Evolutionary conservation across 2,329 filamentous ascomycete species (phyloP).

Genomic region (Ophiostoma ulmi): DNA sequence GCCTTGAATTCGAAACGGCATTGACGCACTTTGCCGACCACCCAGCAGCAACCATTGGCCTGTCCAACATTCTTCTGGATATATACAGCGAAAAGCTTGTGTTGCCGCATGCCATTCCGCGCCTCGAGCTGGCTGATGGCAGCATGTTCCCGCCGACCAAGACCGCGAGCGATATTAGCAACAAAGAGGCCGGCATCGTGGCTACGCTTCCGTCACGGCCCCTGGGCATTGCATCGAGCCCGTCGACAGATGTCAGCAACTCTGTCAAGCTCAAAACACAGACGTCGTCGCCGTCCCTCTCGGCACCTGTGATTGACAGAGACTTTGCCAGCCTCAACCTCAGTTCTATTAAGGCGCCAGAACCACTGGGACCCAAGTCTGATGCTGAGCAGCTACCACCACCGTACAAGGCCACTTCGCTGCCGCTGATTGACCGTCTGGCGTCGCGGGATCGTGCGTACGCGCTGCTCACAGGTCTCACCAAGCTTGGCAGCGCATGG

Average conservation of each 20-base stretch:
- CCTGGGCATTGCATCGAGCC: slow-evolving; percentile 40
- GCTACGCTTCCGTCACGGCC: slow-evolving; percentile 41
- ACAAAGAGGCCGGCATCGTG: slow-evolving; percentile 19
- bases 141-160: slow-evolving; percentile 29
- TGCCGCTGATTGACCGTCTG: slow-evolving; percentile 74
- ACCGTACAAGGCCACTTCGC: slow-evolving; percentile 53
- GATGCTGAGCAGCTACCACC: slow-evolving; percentile 38
- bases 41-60: slow-evolving; percentile 68
- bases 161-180: slow-evolving; percentile 17
- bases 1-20: slow-evolving; percentile 74
- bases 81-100: slow-evolving; percentile 68
- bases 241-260: slow-evolving; percentile 14
- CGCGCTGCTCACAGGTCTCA: slow-evolving; percentile 73
- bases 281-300: slow-evolving; percentile 7
- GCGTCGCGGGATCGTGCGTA: slow-evolving; percentile 86
- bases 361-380: background rate
- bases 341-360: background rate
- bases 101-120: slow-evolving; percentile 50
- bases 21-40: slow-evolving; percentile 77
- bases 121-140: slow-evolving; percentile 37
- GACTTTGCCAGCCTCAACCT: background rate
- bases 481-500: slow-evolving; percentile 82
- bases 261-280: slow-evolving; percentile 2
- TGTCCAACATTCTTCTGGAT: slow-evolving; percentile 82
- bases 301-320: background rate